Evolutionary conservation across 768 basidiomycete genomes (phyloP), one percentile per base, ranked within the genome.

Genomic region (Leccinum subgranulosum): DNA sequence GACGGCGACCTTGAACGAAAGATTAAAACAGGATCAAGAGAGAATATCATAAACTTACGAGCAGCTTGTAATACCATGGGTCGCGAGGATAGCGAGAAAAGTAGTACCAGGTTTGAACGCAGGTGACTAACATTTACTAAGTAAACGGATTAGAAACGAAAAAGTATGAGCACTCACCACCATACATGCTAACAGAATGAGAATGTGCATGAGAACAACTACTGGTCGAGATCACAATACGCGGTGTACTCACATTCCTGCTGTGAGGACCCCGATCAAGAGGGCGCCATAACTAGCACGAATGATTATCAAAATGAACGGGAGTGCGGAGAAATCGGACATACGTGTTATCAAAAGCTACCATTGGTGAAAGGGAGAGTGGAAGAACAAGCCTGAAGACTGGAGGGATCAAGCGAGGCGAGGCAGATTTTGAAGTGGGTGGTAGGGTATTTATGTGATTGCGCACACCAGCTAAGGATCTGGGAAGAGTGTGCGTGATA

Each of bases 21-120:
- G 15, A 27, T 70, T 45, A 27, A n/a, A 8, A 47, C 10, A 14
- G 12, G 12, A 31, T 19, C 11, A 53, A 54, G 17, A 36, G n/a
- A 11, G 21, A 25, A 6, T 10, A 2, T 6, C 12, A 34, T 31
- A 23, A 33, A 69, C 76, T 61, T 54, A 84, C 84, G 27, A 84
- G 66, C 7, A 67, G 52, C 62, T 79, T 82, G 54, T 77, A 71
- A 15, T 74, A 69, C 81, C 81, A 83, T 25, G 68, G 63, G 64
- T 85, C 84, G 21, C 68, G 72, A 51, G 81, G 77, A 64, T 84
- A 74, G 1, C 56, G 77, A n/a, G 69, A 73, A 55, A 69, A 84
- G 62, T 85, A 86, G 60, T 79, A 83, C 75, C 76, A 82, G 1
- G 77, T 75, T 64, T 86, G 84, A 31, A 84, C 69, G 36, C 74